Evolutionary conservation across 768 basidiomycete species (phyloP), one percentile per base, ranked within the genome.

Genomic region (Serendipita sp.): DNA sequence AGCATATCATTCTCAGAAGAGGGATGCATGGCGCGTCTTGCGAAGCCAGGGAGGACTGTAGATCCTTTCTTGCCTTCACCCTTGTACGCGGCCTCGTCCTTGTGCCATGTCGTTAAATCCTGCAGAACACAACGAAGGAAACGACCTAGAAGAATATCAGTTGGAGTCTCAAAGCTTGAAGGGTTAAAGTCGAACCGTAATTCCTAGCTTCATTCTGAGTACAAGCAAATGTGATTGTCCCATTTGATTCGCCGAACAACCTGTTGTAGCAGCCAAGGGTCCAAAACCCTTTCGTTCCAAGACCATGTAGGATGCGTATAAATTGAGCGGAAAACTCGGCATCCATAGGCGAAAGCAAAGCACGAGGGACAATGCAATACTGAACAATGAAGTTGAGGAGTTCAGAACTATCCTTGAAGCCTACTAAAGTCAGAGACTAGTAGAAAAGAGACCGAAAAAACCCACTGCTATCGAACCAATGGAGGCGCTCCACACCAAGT

Each of bases 141-240:
- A 35, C 93, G 91, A 30, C 91, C 94, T 92, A 68, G 18, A 56
- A 10, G 46, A 38, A 66, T 11, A 38, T 38, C 34, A n/a, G 46
- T 18, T 45, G 4, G 2, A 10, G 34, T 34, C 35, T 36, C 34
- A 18, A 48, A 18, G 34, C 5, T 23, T 5, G 32, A 47, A 10
- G n/a, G 28, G 16, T 4, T 7, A 1, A 28, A 36, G 45, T 72
- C 78, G 36, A 70, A 89, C 94, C 93, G 70, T 92, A 93, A 74
- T 97, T 98, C 62, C 88, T 83, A 11, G 92, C 93, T 75, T 99
- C 94, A 69, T 91, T 91, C 75, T 95, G 95, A 68, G 94, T 96
- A 70, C 92, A 94, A 0, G 91, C 88, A 73, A 93, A 96, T 28
- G 97, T 78, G 10, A 93, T 81, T 3, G 85, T 84, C 63, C 89